Evolutionary conservation across 169 alveolate species (phyloP).

Genomic region (Cryptosporidium muris): DNA sequence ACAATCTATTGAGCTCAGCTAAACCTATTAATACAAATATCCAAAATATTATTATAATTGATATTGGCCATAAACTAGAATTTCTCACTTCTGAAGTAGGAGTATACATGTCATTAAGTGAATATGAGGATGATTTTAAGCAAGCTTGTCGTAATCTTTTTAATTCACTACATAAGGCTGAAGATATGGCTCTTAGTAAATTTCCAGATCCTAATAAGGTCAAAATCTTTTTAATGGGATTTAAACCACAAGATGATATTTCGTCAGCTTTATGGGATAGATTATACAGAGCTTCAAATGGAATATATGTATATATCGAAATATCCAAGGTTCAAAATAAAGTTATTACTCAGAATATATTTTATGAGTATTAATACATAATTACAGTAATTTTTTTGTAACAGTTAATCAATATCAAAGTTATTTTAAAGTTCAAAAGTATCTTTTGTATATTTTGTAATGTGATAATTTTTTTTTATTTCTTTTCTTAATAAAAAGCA

Average conservation of each 20-base stretch:
- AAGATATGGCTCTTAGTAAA: conserved; percentile 75
- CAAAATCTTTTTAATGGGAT: conserved; percentile 73
- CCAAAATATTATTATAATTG: conserved; percentile 23
- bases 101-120: conserved; percentile 72
- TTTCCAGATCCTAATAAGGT: conserved; percentile 46
- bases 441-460: no score
- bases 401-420: background rate
- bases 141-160: conserved; percentile 84
- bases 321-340: background rate
- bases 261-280: conserved; percentile 84
- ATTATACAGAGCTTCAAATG: conserved; percentile 86
- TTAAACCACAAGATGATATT: conserved; percentile 76
- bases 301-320: conserved; percentile 71
- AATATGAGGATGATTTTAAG: conserved; percentile 73
- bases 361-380: background rate
- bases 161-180: conserved; percentile 85
- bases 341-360: background rate
- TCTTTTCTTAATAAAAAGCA: no score
- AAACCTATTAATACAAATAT: conserved; percentile 5
- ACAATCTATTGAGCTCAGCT: background rate
- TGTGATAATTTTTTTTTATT: no score
- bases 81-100: conserved; percentile 72
- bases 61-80: conserved; percentile 32
- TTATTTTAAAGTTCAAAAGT: no score
- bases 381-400: background rate